Evolutionary conservation across 805 yeast species (phyloP).

Genomic region (Hemisphaericaspora nanyangensis): DNA sequence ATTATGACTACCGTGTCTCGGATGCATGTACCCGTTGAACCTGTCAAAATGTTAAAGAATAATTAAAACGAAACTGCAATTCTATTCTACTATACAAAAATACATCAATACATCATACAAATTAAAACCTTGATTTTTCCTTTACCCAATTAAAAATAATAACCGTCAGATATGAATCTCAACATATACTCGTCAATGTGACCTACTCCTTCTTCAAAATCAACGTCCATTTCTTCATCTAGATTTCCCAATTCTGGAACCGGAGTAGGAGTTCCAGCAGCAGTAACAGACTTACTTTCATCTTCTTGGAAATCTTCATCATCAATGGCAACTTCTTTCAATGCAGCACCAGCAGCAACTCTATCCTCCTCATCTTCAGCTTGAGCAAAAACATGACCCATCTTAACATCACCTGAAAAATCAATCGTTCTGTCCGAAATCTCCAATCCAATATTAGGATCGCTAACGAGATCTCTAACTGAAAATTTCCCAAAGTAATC

Average conservation of each 20-base stretch:
- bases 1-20: too few species aligned
- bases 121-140: too few species aligned
- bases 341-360: slow-evolving; percentile 83
- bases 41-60: too few species aligned
- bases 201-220: slow-evolving; percentile 61
- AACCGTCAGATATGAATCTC: slow-evolving; percentile 80
- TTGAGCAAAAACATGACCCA: slow-evolving; percentile 70
- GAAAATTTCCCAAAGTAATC: slow-evolving; percentile 89
- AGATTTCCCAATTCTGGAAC: slow-evolving; percentile 20
- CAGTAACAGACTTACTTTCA: slow-evolving; percentile 19
- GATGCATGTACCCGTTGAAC: too few species aligned
- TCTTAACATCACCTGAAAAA: slow-evolving; percentile 31
- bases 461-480: slow-evolving; percentile 79
- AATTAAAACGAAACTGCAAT: too few species aligned
- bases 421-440: slow-evolving; percentile 40
- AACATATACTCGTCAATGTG: slow-evolving; percentile 98
- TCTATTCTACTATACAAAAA: too few species aligned
- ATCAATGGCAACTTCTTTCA: slow-evolving; percentile 81
- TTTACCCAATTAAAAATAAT: slow-evolving; percentile 45
- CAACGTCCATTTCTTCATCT: slow-evolving; percentile 28
- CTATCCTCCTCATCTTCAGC: slow-evolving; percentile 95
- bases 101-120: too few species aligned
- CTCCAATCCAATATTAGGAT: slow-evolving; percentile 36
- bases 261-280: slow-evolving; percentile 23
- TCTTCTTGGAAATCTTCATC: slow-evolving; percentile 76